A percentile compares a stretch with the other conserved stretches of the same genome.
Evolutionary conservation across 345 rosid genomes (phyloP).

Genomic region (Moringa oleifera): DNA sequence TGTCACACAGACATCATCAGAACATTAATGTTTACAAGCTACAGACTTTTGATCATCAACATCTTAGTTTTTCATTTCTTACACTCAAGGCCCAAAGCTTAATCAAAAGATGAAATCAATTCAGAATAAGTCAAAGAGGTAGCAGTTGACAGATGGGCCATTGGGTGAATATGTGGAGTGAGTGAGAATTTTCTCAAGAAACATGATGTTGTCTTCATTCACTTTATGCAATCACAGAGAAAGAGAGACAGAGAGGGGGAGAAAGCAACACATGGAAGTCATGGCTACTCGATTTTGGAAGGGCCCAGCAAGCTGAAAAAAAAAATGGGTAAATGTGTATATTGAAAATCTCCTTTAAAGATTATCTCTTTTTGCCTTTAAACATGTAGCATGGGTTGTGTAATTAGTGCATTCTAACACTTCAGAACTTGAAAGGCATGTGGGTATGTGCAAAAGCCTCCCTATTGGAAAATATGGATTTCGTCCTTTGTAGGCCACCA

Average conservation of each 20-base stretch:
- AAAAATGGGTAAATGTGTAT: constrained; percentile 6
- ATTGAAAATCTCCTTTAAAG: constrained; percentile 16
- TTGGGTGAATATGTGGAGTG: constrained; percentile 9
- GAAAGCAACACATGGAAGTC: constrained; percentile 20
- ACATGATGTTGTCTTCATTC: constrained; percentile 44
- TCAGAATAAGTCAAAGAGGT: constrained; percentile 5
- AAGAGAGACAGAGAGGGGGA: too few relatives aligned
- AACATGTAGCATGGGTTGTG: not conserved
- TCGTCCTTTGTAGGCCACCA: constrained; percentile 21
- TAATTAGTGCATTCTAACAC: not conserved
- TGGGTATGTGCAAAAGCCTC: too few relatives aligned
- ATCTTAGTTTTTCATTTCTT: too few relatives aligned
- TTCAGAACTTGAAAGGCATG: too few relatives aligned
- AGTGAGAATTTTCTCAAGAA: constrained; percentile 10
- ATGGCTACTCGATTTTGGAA: constrained; percentile 4
- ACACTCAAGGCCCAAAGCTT: too few relatives aligned
- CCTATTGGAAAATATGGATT: not conserved
- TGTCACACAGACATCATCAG: too few relatives aligned
- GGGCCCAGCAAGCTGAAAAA: constrained; percentile 3
- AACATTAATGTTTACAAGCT: too few relatives aligned
- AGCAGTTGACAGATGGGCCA: constrained; percentile 18
- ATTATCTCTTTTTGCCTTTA: constrained; percentile 3
- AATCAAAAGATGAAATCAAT: constrained; percentile 9
- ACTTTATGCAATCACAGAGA: too few relatives aligned
- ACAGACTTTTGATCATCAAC: too few relatives aligned